Base-by-base conservation (phyloP, 2,329 filamentous ascomycete species). In the Cercospora sp. region DNA sequence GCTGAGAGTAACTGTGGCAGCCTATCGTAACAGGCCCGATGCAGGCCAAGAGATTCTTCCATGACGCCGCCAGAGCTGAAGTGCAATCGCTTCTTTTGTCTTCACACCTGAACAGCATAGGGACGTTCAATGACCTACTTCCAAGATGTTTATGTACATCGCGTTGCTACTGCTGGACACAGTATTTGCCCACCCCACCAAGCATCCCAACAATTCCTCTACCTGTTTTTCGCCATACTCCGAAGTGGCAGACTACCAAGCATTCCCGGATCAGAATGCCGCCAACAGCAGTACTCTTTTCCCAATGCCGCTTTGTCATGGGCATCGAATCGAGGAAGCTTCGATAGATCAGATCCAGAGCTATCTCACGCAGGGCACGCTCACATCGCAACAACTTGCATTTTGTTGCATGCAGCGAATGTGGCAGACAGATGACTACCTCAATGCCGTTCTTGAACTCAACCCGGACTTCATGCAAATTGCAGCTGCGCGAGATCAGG, bases 391-490 rank as follows among this genome's bases (percentile, higher is more conserved):
- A 26, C 82, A 90, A 69, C 80, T 91, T 23, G 81, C 86, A 8
- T 74, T 79, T n/a, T 91, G 89, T 79, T 91, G 91, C 77, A 74
- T 90, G 42, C 80, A 85, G 65, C 81, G 90, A 39, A 83, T 85
- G 6, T 82, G 83, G 61, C 89, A 91, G 78, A 88, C 87, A 0
- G 82, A 90, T 67, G 80, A 84, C 39, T 91, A 91, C 74, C 82
- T 90, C 77, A 88, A 87, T 87, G 89, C 69, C 8, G 75, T 69
- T 12, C 80, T 91, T 58, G 86, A 93, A 73, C 72, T 88, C 42
- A 93, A 93, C 75, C 90, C 90, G 0, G 90, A 93, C 75, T 84
- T 83, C 9, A 79, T 90, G 36, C 71, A 78, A 23, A 91, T 92
- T 65, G 91, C 91, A 3, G 79, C 80, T 5, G 75, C 81, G 13